phyloP scores from a whole-genome alignment of 768 basidiomycete species.

The Roridomyces roridus region DNA sequence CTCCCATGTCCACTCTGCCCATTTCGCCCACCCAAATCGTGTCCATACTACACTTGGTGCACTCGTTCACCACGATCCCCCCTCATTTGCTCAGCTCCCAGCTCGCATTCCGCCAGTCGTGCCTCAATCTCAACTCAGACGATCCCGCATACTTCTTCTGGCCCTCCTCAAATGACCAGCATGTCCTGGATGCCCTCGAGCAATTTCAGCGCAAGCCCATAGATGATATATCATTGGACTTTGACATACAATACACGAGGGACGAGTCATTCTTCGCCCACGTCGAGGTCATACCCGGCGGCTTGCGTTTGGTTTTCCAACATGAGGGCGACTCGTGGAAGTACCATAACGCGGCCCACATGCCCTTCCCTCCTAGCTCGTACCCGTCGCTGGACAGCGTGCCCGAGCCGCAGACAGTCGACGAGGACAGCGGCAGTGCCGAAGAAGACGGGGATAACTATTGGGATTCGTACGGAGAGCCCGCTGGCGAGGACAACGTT shows the following conservation, averaged over 20 bases:
- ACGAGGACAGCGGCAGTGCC: slow-evolving; percentile 30
- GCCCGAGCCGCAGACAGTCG: slow-evolving; percentile 33
- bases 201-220: slow-evolving; percentile 30
- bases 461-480: slow-evolving; percentile 68
- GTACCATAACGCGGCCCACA: slow-evolving; percentile 70
- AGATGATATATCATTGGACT: slow-evolving; percentile 19
- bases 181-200: slow-evolving; percentile 51
- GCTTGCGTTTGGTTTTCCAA: slow-evolving; percentile 69
- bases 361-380: slow-evolving; percentile 69
- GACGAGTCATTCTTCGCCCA: slow-evolving; percentile 66
- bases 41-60: slow-evolving; percentile 65
- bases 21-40: slow-evolving; percentile 33
- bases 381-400: slow-evolving; percentile 41
- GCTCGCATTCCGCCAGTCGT: slow-evolving; percentile 69
- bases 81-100: slow-evolving; percentile 63
- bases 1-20: background rate
- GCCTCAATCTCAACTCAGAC: slow-evolving; percentile 60
- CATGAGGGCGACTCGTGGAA: slow-evolving; percentile 70
- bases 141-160: slow-evolving; percentile 70
- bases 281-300: slow-evolving; percentile 50
- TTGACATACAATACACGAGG: slow-evolving; percentile 29
- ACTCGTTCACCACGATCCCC: slow-evolving; percentile 59
- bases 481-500: slow-evolving; percentile 32
- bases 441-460: slow-evolving; percentile 63
- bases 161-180: slow-evolving; percentile 51